Percentiles rank a stretch among this genome's conserved stretches.
Conservation (phyloP, 2,329 filamentous ascomycete genomes). For the Pestalotiopsis sp. region DNA sequence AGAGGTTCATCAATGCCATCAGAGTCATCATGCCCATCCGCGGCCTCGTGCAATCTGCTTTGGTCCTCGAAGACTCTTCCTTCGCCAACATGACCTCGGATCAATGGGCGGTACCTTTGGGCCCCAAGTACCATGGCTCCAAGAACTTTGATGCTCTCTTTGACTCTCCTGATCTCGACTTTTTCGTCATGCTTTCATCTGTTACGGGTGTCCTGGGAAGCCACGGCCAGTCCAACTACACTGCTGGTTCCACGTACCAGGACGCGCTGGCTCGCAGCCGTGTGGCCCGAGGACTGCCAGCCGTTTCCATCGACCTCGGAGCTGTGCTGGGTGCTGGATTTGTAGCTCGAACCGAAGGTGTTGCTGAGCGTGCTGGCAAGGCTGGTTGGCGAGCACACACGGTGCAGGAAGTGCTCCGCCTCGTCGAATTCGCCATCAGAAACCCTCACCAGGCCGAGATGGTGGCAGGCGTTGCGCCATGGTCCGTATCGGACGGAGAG, state of each 20-base stretch:
- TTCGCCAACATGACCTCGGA: conserved; percentile 14
- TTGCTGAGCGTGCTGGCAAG: conserved; percentile 5
- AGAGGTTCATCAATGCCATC: neutral
- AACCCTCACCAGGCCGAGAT: conserved; percentile 7
- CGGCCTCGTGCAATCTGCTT: neutral
- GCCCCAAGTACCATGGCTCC: conserved; percentile 12
- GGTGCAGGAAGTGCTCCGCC: neutral
- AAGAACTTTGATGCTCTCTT: conserved; percentile 22
- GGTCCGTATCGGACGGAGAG: neutral
- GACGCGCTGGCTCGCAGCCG: conserved; percentile 7
- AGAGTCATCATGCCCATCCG: conserved; percentile 7
- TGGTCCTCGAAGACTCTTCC: conserved; percentile 4
- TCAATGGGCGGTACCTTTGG: conserved; percentile 1
- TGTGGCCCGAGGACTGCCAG: neutral
- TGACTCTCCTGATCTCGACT: conserved; percentile 4
- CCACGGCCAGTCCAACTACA: conserved; percentile 12
- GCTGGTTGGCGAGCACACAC: conserved; percentile 9
- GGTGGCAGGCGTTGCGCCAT: neutral
- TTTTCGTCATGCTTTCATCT: conserved; percentile 13
- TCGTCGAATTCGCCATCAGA: conserved; percentile 1
- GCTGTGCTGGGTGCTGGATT: conserved; percentile 4
- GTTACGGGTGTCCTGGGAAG: conserved; percentile 6
- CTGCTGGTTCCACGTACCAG: conserved; percentile 3
- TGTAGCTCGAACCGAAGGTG: conserved; percentile 2
- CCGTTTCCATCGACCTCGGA: conserved; percentile 6